phyloP scores from a whole-genome alignment of 2,329 filamentous ascomycete genomes.

The Onygena corvina region DNA sequence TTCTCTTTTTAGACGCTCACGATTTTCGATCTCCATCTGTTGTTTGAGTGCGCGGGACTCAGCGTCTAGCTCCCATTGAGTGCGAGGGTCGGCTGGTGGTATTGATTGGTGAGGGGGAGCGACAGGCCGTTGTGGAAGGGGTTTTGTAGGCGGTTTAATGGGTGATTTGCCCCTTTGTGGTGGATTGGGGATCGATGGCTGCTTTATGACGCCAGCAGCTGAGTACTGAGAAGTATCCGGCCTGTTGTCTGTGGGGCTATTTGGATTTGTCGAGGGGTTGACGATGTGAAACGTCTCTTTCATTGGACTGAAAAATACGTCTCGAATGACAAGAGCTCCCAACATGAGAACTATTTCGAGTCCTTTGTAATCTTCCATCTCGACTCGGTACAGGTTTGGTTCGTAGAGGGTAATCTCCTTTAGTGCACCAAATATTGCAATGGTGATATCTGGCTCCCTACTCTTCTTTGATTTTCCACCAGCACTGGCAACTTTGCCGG shows the following conservation, averaged over 20 bases:
- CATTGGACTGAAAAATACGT: constrained; percentile 51
- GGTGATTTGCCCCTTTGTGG: neutral
- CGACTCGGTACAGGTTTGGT: constrained; percentile 77
- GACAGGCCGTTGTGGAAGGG: constrained; percentile 11
- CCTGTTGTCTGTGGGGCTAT: neutral
- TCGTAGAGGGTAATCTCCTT: constrained; percentile 83
- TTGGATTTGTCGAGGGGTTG: constrained; percentile 26
- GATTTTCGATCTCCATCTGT: constrained; percentile 33
- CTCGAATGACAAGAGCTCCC: constrained; percentile 48
- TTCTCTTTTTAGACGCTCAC: constrained; percentile 36
- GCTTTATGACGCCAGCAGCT: neutral
- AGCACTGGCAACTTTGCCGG: constrained; percentile 56
- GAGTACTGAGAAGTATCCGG: constrained; percentile 14
- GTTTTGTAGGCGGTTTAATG: neutral
- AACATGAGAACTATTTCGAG: constrained; percentile 68
- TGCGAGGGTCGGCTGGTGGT: constrained; percentile 37
- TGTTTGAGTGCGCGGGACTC: constrained; percentile 37
- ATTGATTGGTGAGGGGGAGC: constrained; percentile 13
- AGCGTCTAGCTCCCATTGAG: constrained; percentile 42
- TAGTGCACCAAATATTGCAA: constrained; percentile 70
- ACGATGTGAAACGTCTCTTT: constrained; percentile 68
- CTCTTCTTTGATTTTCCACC: constrained; percentile 57
- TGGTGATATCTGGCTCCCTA: constrained; percentile 88
- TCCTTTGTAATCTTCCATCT: constrained; percentile 88
- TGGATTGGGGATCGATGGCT: neutral